A percentile compares a stretch with the other conserved stretches of the same genome.
Conservation (phyloP, 176 grass and related monocot species). For the Aegilops speltoides region DNA sequence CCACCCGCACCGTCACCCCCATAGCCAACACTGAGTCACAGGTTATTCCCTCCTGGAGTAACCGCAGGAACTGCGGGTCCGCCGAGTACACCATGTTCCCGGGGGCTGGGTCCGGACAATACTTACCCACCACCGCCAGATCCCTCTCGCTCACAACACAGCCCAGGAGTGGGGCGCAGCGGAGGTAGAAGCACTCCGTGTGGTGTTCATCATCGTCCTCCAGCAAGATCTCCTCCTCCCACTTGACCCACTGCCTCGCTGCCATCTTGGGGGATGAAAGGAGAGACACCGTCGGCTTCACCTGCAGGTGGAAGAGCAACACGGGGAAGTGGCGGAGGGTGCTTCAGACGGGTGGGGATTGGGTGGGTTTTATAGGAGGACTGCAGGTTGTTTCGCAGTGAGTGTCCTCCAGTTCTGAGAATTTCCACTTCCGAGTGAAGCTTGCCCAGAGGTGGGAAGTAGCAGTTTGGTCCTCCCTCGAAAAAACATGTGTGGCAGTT, state of each 20-base stretch:
- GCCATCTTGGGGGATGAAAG: neutral
- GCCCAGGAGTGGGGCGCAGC: neutral
- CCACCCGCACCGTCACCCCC: constrained; percentile 9
- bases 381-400: neutral
- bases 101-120: constrained; percentile 14
- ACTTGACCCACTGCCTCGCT: neutral
- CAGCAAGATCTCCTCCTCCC: constrained; percentile 49
- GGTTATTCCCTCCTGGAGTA: neutral
- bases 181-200: constrained; percentile 61
- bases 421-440: neutral
- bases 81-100: constrained; percentile 59
- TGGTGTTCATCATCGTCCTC: constrained; percentile 29
- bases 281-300: neutral
- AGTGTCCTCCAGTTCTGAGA: neutral
- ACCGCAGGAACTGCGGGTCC: constrained; percentile 32
- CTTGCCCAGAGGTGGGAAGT: neutral
- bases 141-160: neutral
- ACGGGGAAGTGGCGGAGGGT: neutral
- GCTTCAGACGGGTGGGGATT: neutral
- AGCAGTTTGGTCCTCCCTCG: no score
- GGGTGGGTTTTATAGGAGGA: neutral
- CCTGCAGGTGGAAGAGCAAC: neutral
- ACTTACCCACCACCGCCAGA: constrained; percentile 60
- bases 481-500: neutral
- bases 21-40: constrained; percentile 29